These are phyloP conservation scores for Corchorus olitorius DNA, from an alignment of 345 rosid genomes.

Conservation along the genomic window DNA sequence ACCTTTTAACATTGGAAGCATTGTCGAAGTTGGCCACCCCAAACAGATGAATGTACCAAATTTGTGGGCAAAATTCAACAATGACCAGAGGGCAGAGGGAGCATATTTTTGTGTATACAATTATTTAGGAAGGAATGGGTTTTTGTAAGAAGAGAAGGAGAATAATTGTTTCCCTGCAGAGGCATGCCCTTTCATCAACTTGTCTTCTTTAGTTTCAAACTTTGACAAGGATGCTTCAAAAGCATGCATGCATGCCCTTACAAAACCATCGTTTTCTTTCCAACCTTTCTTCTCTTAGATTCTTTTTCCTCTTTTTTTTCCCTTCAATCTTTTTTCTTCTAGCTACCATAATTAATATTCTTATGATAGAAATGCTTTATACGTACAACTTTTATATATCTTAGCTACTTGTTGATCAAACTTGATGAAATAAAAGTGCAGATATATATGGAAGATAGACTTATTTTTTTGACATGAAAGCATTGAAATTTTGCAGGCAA, in stretches of 20 bases:
- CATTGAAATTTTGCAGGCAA: too few relatives aligned
- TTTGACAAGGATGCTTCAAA: constrained; percentile 9
- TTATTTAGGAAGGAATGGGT: too few relatives aligned
- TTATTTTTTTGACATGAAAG: too few relatives aligned
- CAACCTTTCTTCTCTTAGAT: too few relatives aligned
- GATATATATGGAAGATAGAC: too few relatives aligned
- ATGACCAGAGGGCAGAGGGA: neutral
- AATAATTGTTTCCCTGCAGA: neutral
- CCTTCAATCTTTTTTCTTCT: too few relatives aligned
- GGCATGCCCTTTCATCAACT: neutral
- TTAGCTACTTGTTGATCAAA: neutral
- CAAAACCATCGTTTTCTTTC: neutral
- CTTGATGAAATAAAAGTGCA: too few relatives aligned
- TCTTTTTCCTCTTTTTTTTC: too few relatives aligned
- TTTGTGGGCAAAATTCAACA: neutral
- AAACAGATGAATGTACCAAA: neutral
- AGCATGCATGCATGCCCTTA: neutral
- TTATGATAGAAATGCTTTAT: neutral
- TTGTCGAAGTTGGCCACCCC: too few relatives aligned
- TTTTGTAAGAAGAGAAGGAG: neutral
- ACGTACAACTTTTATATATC: neutral
- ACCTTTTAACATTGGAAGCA: neutral
- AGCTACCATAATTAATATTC: neutral
- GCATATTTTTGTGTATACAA: neutral
- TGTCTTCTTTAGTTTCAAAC: neutral